Evolutionary conservation across 2,329 filamentous ascomycete genomes (phyloP).

Genomic region (Diaporthe nobilis): DNA sequence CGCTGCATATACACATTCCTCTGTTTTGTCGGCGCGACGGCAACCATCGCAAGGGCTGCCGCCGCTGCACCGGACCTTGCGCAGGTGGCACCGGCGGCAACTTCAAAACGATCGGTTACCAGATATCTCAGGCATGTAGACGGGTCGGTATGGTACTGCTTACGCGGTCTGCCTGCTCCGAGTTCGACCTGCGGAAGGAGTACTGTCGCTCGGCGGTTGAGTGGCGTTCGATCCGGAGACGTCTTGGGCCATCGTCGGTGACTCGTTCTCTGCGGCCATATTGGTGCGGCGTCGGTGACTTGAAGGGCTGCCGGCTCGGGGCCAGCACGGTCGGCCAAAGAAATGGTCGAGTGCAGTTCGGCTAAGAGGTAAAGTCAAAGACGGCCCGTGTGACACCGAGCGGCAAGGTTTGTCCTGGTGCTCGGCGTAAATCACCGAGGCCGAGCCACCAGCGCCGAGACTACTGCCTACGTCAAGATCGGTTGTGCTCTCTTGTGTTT

Average conservation of each 20-base stretch:
- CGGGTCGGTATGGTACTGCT: not conserved
- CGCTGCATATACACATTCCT: slow-evolving; percentile 6
- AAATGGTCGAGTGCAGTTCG: not conserved
- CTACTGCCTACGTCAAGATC: too few species aligned
- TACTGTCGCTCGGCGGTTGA: not conserved
- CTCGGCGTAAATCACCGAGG: slow-evolving; percentile 2
- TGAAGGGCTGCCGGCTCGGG: not conserved
- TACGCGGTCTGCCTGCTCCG: slow-evolving; percentile 1
- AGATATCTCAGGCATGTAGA: not conserved
- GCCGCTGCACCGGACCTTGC: slow-evolving; percentile 11
- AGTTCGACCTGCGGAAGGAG: not conserved
- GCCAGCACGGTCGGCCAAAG: not conserved
- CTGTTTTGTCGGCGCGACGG: slow-evolving; percentile 5
- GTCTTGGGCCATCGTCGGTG: not conserved
- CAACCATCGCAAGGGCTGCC: not conserved
- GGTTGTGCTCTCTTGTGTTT: not conserved
- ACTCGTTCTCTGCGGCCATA: not conserved
- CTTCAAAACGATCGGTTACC: not conserved
- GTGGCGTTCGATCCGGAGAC: not conserved
- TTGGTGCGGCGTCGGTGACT: slow-evolving; percentile 9
- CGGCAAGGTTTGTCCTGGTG: not conserved
- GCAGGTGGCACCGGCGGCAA: not conserved
- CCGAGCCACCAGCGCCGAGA: not conserved
- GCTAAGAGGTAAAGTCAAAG: not conserved
- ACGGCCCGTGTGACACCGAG: not conserved